A percentile compares a stretch with the other conserved stretches of the same genome.
Evolutionary conservation across 257 asterid genomes (phyloP).

Genomic region (Solanum chiquidenum): DNA sequence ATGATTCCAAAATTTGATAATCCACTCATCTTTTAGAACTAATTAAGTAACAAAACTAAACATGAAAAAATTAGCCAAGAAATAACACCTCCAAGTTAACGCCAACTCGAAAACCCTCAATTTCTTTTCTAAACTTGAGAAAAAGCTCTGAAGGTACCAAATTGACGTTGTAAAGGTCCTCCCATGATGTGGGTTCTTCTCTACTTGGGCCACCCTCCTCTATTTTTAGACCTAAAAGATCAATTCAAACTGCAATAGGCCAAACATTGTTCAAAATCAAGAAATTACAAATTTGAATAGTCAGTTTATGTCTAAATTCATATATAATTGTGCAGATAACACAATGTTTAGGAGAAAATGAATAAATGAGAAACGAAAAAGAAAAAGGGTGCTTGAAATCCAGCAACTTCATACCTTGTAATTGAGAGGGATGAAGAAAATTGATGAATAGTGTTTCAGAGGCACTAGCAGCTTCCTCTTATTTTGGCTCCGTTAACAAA

Average conservation of each 20-base stretch:
- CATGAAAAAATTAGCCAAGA: not conserved
- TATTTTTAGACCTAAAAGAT: constrained; percentile 18
- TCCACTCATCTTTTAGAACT: not conserved
- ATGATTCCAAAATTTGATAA: not conserved
- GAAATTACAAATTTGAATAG: not conserved
- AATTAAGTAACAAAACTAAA: not conserved
- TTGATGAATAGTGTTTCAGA: not conserved
- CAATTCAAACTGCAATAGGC: not conserved
- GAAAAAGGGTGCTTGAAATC: not conserved
- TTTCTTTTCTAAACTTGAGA: constrained; percentile 68
- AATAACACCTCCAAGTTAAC: constrained; percentile 70
- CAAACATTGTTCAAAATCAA: not conserved
- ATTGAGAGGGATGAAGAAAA: not conserved
- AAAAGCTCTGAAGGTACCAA: constrained; percentile 81
- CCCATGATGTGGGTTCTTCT: constrained; percentile 69
- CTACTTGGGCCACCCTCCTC: constrained; percentile 44
- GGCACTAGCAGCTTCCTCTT: not conserved
- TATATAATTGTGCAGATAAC: not conserved
- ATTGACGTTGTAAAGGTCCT: constrained; percentile 73
- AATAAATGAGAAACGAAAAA: no score
- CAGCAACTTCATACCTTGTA: not conserved
- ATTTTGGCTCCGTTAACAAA: not conserved
- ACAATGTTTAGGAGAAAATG: not conserved
- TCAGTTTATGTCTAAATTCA: not conserved
- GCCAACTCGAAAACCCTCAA: constrained; percentile 73